Evolutionary conservation across 192 early-diverging fungal species (phyloP).

Genomic region (Rhizophagus clarus): DNA sequence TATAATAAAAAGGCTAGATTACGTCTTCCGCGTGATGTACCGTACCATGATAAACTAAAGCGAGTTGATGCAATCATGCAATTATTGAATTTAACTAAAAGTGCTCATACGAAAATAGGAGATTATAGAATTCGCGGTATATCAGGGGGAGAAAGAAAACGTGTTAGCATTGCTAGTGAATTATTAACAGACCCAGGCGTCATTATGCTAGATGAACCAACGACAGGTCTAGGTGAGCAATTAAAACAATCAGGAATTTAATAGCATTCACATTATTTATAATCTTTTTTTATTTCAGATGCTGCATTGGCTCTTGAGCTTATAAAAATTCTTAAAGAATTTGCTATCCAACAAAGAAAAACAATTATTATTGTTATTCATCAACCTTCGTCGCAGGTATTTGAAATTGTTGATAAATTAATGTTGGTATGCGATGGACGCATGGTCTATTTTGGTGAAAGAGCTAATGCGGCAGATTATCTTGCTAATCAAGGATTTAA

Average conservation of each 20-base stretch:
- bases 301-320: slow-evolving; percentile 18
- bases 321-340: slow-evolving; percentile 16
- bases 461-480: neutral
- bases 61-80: slow-evolving; percentile 59
- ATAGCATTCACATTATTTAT: neutral
- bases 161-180: slow-evolving; percentile 77
- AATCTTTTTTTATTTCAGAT: neutral
- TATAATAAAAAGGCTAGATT: slow-evolving; percentile 28
- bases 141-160: slow-evolving; percentile 75
- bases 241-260: slow-evolving; percentile 35
- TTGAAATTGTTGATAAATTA: slow-evolving; percentile 69
- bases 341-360: slow-evolving; percentile 35
- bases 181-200: slow-evolving; percentile 68
- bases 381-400: slow-evolving; percentile 84
- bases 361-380: slow-evolving; percentile 88
- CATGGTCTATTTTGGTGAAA: slow-evolving; percentile 65
- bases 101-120: slow-evolving; percentile 69
- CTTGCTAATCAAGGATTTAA: slow-evolving; percentile 1
- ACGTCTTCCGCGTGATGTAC: slow-evolving; percentile 40
- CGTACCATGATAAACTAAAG: slow-evolving; percentile 29
- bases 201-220: slow-evolving; percentile 73
- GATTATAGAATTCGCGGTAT: slow-evolving; percentile 64
- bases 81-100: slow-evolving; percentile 64
- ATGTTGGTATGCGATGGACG: slow-evolving; percentile 68
- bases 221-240: slow-evolving; percentile 58